phyloP scores from a whole-genome alignment of 805 yeast species.

The Saccharomycopsis oosterbeekiorum region DNA sequence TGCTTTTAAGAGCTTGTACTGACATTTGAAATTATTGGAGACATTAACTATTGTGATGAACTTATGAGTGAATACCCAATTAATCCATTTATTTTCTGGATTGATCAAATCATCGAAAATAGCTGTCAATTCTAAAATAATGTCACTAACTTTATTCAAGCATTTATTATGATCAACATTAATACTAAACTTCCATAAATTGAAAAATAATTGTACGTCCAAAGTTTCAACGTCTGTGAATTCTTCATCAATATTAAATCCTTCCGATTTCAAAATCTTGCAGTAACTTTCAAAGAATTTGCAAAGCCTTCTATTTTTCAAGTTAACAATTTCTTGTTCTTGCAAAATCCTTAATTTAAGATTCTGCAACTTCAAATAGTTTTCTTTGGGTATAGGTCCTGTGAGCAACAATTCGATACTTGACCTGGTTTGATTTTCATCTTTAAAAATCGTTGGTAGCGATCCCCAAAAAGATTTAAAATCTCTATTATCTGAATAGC shows the following conservation, averaged over 20 bases:
- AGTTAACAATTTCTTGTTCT: neutral
- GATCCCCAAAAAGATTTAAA: conserved; percentile 11
- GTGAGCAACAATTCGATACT: neutral
- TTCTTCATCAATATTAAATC: neutral
- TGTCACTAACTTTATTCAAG: neutral
- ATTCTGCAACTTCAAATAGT: conserved; percentile 7
- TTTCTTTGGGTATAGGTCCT: conserved; percentile 3
- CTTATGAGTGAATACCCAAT: conserved; percentile 4
- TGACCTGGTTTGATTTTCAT: neutral
- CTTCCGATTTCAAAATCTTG: neutral
- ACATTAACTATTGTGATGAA: neutral
- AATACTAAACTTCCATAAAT: conserved; percentile 4
- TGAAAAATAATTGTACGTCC: neutral
- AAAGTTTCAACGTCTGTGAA: conserved; percentile 5
- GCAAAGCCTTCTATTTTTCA: neutral
- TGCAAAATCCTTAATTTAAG: neutral
- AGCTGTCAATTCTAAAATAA: neutral
- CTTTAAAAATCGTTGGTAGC: neutral
- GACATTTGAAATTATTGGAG: neutral
- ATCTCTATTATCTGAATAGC: conserved; percentile 16
- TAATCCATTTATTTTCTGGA: neutral
- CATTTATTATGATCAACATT: neutral
- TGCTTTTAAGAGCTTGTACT: neutral
- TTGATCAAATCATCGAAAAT: neutral
- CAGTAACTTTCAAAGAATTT: neutral